Evolutionary conservation across 805 yeast species (phyloP), one percentile per base, ranked within the genome.

Genomic region (Ogataea nitratoaversa): DNA sequence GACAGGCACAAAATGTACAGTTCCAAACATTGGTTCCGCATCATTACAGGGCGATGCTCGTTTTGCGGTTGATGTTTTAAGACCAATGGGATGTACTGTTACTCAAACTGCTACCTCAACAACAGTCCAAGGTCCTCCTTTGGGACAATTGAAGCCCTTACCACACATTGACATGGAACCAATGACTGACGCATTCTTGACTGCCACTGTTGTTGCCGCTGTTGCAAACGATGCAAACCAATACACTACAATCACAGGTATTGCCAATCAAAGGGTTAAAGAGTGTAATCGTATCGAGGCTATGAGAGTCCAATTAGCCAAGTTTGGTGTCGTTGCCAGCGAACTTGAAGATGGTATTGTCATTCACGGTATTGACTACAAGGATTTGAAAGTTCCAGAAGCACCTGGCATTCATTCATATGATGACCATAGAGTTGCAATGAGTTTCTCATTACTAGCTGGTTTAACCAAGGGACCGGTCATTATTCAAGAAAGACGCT

Each of bases 201-300:
- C 99, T 13, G 99, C 99, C 0, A 78, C 95, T 39, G 97, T 93
- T 11, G 95, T 89, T 16, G 99, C 98, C 25, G 96, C 99, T n/a
- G 46, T 61, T 44, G 95, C 96, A 4, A 69, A 71, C 42, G 68
- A 68, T 46, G 70, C 73, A 11, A 69, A 64, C 32, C 67, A 66
- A 36, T 67, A 79, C 8, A 91, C 97, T 12, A 74, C 84, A 5
- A 93, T 93, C 54, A 79, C 84, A 27, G 99, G 99, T 48, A 93
- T 93, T 66, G 98, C 98, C 28, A 93, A 93, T 66, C 99, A 93
- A 67, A 82, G 96, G 57, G 99, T 93, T 37, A 93, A 93, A 59
- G 99, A 93, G 59, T 93, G 99, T 68, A 89, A 93, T 64, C 76
- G 99, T 60, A 93, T 93, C 49, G 84, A 78, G 48, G 99, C 99